Evolutionary conservation across 2,329 filamentous ascomycete genomes (phyloP), one percentile per base, ranked within the genome.

Genomic region (Apiospora hydei): DNA sequence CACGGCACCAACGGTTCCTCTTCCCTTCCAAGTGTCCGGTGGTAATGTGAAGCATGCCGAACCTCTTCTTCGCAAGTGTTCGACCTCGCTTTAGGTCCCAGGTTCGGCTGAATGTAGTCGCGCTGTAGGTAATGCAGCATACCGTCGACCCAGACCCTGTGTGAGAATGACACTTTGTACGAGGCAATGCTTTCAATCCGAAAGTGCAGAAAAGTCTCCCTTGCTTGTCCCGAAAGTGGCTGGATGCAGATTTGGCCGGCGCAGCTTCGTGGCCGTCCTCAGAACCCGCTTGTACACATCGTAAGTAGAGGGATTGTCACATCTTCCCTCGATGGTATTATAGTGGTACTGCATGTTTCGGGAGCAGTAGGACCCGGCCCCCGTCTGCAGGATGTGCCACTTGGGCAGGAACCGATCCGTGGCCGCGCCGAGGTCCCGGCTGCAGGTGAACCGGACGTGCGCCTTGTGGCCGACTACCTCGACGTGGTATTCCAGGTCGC

Each of bases 381-480:
- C n/a, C 24, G 49, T 26, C 26, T 30, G 51, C 5, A 57, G 24
- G 13, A 34, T 7, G 14, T 30, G 51, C 51, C 51, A 57, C 24
- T 57, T 57, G 24, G 51, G 51, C 24, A 30, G 24, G 24, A 30
- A 57, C 26, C 67, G 44, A 21, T 34, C 44, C 18, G 44, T 51
- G 16, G 21, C 67, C 3, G 16, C 13, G 14, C 68, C 46, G 6
- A 69, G 53, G 68, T 53, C 68, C 21, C 30, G 38, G 46, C 44
- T 44, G 47, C 46, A 69, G 24, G 68, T 69, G 38, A 53, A 41
- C 7, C 68, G 67, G 3, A 69, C 38, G 51, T 8, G 67, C 16
- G 24, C 26, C 38, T 69, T 26, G 46, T 26, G 8, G 67, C 44
- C 67, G 11, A 69, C 24, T 7, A 51, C 67, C 18, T 69, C 44